Conservation (phyloP, 768 basidiomycete genomes). For the Suillus paluster region DNA sequence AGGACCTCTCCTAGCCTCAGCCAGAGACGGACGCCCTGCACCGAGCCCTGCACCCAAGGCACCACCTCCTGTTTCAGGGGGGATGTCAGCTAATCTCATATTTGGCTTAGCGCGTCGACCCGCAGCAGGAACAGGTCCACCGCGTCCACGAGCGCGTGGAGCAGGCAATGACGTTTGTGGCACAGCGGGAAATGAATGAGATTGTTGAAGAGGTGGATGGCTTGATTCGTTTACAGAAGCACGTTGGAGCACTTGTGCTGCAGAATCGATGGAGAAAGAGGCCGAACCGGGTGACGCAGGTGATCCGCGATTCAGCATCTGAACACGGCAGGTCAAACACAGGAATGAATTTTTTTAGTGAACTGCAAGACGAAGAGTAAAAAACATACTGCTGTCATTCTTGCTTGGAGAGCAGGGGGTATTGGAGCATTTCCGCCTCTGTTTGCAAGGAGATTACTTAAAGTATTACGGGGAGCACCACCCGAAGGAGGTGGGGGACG, state of each 20-base stretch:
- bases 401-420: slow-evolving; percentile 88
- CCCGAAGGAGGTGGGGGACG: slow-evolving; percentile 21
- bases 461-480: slow-evolving; percentile 31
- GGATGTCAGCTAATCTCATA: slow-evolving; percentile 69
- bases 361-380: neutral
- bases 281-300: slow-evolving; percentile 29
- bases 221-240: slow-evolving; percentile 33
- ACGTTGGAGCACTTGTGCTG: slow-evolving; percentile 45
- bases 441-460: slow-evolving; percentile 49
- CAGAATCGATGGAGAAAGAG: slow-evolving; percentile 43
- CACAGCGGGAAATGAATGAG: slow-evolving; percentile 40
- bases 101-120: slow-evolving; percentile 52
- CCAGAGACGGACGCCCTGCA: slow-evolving; percentile 60
- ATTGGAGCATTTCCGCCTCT: slow-evolving; percentile 64
- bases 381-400: slow-evolving; percentile 83
- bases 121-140: slow-evolving; percentile 42
- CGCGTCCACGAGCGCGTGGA: slow-evolving; percentile 22
- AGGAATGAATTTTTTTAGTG: slow-evolving; percentile 9
- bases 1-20: slow-evolving; percentile 42
- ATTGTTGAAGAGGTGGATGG: slow-evolving; percentile 37
- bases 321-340: slow-evolving; percentile 25
- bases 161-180: slow-evolving; percentile 16
- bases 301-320: slow-evolving; percentile 53
- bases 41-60: slow-evolving; percentile 73
- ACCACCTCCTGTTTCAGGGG: slow-evolving; percentile 52